Evolutionary conservation across 2,329 filamentous ascomycete genomes (phyloP).

Genomic region (Mariannaea sp.): DNA sequence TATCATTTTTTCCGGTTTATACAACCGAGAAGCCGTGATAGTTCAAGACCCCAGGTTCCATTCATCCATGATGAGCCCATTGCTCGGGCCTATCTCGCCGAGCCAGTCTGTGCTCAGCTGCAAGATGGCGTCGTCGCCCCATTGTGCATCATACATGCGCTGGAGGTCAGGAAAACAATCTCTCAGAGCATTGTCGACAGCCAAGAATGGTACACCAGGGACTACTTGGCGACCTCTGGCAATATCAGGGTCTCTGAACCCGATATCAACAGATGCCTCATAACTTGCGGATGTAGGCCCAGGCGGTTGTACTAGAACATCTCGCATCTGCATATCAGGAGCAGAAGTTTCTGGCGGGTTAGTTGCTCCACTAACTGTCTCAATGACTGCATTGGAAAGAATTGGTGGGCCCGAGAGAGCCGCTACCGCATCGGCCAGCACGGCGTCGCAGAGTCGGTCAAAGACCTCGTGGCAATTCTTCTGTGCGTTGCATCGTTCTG

Average conservation of each 20-base stretch:
- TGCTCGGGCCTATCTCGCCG: constrained; percentile 19
- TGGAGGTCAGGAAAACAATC: constrained; percentile 27
- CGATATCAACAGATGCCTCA: background rate
- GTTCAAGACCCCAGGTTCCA: constrained; percentile 5
- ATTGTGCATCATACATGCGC: constrained; percentile 30
- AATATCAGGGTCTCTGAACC: background rate
- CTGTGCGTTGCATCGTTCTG: constrained; percentile 48
- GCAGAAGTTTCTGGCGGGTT: background rate
- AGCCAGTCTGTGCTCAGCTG: constrained; percentile 34
- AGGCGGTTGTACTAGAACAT: background rate
- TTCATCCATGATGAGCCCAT: constrained; percentile 1
- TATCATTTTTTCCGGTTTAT: too few species aligned
- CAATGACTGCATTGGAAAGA: background rate
- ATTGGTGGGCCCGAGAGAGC: background rate
- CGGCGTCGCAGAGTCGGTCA: constrained; percentile 48
- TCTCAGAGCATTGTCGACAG: constrained; percentile 18
- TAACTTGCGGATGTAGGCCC: background rate
- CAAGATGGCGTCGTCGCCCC: constrained; percentile 31
- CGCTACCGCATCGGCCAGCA: constrained; percentile 41
- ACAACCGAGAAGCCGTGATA: too few species aligned
- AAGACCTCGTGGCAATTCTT: constrained; percentile 50
- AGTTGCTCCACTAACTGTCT: background rate
- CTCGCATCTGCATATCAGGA: background rate
- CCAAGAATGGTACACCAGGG: background rate
- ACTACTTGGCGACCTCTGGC: background rate